Percentiles rank a stretch among this genome's conserved stretches.
Evolutionary conservation across 2,329 filamentous ascomycete genomes (phyloP).

Genomic region (Furcasterigmium furcatum): DNA sequence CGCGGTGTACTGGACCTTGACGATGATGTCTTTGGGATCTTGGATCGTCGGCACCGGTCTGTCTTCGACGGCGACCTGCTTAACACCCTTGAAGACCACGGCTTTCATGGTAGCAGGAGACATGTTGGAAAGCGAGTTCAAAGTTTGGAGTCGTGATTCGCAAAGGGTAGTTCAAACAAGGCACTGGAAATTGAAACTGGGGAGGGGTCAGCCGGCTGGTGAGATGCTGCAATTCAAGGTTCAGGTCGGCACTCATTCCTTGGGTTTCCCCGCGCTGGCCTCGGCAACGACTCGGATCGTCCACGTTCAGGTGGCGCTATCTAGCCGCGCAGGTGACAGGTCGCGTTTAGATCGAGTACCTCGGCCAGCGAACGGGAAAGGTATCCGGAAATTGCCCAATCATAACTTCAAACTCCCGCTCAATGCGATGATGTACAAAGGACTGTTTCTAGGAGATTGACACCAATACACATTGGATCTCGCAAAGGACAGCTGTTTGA

Average conservation of each 20-base stretch:
- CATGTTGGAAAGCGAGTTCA: neutral
- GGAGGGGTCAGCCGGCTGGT: neutral
- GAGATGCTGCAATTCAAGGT: neutral
- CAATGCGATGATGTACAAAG: neutral
- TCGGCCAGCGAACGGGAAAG: neutral
- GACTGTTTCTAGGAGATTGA: neutral
- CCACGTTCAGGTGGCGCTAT: neutral
- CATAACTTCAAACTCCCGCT: neutral
- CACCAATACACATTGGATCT: neutral
- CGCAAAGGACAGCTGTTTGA: neutral
- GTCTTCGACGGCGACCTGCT: conserved; percentile 10
- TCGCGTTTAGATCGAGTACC: neutral
- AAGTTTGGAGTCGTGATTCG: neutral
- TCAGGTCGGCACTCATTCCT: neutral
- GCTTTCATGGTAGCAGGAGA: neutral
- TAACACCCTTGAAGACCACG: neutral
- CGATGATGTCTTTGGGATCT: conserved; percentile 70
- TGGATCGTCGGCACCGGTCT: conserved; percentile 38
- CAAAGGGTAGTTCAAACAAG: neutral
- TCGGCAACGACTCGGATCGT: neutral
- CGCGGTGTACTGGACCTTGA: conserved; percentile 80
- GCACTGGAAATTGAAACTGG: neutral
- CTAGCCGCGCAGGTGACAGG: neutral
- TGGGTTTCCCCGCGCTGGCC: neutral
- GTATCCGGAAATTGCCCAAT: neutral